Evolutionary conservation across 306 rosid genomes (phyloP), one percentile per base, ranked within the genome.

Genomic region (Luffa aegyptiaca): DNA sequence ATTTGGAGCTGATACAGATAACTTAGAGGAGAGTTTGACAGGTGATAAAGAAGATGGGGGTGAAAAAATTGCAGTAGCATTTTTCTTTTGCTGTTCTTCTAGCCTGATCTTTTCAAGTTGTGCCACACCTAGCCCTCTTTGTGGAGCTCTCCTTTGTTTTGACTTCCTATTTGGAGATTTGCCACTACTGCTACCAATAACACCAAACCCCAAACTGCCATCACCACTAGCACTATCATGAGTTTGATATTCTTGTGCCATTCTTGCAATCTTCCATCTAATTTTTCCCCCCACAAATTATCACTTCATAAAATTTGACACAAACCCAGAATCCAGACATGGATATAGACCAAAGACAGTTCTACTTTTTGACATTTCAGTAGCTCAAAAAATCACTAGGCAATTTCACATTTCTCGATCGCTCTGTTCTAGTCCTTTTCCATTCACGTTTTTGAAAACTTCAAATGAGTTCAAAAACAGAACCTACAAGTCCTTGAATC

Each of bases 41-140:
- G 82, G 81, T 11, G 89, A 45, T 48, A 82, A 70, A 33, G 66
- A 79, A 84, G 81, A 53, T 66, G 84, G 8, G 76, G 83, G 58
- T 17, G 78, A 65, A 48, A 75, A 48, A 37, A 53, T 2, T 31
- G 80, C 46, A n/a, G 45, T 70, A 3, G 80, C 78, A 58, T 82
- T 85, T 80, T 69, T 88, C 85, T 85, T 89, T 12, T 84, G 89
- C 46, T 88, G 91, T 76, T 91, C 97, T 84, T 90, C 94, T 14
- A 88, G 75, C 80, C 90, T 92, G 46, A 92, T 88, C 77, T 84
- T 92, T 80, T 94, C 98, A 76, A 94, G 96, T 84, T 90, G 93
- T 20, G 97, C 96, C 59, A 94, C 97, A 36, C 98, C 98, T 42
- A 92, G 90, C 56, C 98, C 98, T 89, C 98, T 90, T 44, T 94